These are phyloP conservation scores for Lyophyllum semitale DNA, from an alignment of 768 basidiomycete genomes.

Conservation along the genomic window DNA sequence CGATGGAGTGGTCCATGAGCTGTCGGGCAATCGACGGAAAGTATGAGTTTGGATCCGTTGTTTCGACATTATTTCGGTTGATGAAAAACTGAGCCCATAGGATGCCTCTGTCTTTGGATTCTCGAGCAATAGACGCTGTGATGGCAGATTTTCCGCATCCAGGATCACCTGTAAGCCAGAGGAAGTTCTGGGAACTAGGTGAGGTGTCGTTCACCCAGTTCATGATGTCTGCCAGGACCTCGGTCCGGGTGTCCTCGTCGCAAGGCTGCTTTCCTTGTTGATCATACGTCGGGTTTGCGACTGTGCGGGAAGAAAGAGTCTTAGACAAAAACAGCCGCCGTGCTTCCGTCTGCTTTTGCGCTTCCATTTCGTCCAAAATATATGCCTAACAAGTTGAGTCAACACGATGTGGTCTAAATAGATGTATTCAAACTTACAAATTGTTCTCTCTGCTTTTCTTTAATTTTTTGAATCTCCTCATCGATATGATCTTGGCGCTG, in stretches of 20 bases:
- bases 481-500: slow-evolving; percentile 1
- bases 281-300: slow-evolving; percentile 12
- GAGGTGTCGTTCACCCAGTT: slow-evolving; percentile 12
- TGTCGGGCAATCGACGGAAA: slow-evolving; percentile 22
- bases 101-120: slow-evolving; percentile 8
- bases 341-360: slow-evolving; percentile 10
- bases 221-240: slow-evolving; percentile 13
- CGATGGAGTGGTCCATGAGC: slow-evolving; percentile 5
- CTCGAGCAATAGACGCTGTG: slow-evolving; percentile 10
- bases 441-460: slow-evolving; percentile 8
- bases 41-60: slow-evolving; percentile 15
- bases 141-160: slow-evolving; percentile 14
- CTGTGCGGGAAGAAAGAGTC: slow-evolving; percentile 3
- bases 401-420: neutral
- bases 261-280: slow-evolving; percentile 18
- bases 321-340: slow-evolving; percentile 6
- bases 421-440: slow-evolving; percentile 4
- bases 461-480: slow-evolving; percentile 6
- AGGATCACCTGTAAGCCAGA: slow-evolving; percentile 2
- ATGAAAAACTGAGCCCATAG: slow-evolving; percentile 19
- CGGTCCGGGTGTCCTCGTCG: slow-evolving; percentile 15
- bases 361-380: slow-evolving; percentile 10
- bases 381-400: neutral
- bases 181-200: neutral
- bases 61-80: slow-evolving; percentile 13